Conservation (phyloP, 805 yeast species). For the Candida loeiensis region DNA sequence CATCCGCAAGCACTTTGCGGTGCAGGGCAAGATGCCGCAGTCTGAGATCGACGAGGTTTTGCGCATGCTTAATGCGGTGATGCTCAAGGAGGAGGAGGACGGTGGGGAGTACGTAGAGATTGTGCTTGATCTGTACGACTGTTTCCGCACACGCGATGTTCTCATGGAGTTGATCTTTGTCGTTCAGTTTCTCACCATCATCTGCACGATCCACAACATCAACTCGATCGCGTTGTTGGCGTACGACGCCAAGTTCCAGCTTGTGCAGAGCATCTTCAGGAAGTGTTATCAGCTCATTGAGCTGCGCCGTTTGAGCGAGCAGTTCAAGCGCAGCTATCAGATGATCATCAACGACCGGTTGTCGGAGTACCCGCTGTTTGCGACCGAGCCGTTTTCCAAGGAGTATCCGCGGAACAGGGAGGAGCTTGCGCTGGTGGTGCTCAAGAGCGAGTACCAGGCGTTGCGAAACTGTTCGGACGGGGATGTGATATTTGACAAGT, state of each 20-base stretch:
- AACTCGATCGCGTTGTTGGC: constrained; percentile 17
- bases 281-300: constrained; percentile 63
- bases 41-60: constrained; percentile 34
- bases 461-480: constrained; percentile 38
- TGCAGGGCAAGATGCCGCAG: constrained; percentile 18
- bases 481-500: constrained; percentile 23
- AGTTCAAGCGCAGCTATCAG: constrained; percentile 26
- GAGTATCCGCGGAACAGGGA: constrained; percentile 16
- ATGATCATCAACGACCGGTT: constrained; percentile 35
- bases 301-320: constrained; percentile 44
- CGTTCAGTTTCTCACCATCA: constrained; percentile 47
- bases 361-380: constrained; percentile 45
- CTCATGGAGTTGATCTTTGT: constrained; percentile 56
- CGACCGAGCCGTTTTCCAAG: constrained; percentile 18
- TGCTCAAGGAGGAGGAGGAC: constrained; percentile 29
- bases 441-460: constrained; percentile 54
- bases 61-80: constrained; percentile 21
- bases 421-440: constrained; percentile 52
- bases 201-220: constrained; percentile 23
- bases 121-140: constrained; percentile 57
- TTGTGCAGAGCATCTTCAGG: constrained; percentile 50
- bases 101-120: constrained; percentile 41
- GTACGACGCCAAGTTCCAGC: constrained; percentile 20
- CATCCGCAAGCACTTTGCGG: constrained; percentile 37
- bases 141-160: constrained; percentile 54